Conservation (phyloP, 140 eudicot genomes). For the Anethum foeniculum region DNA sequence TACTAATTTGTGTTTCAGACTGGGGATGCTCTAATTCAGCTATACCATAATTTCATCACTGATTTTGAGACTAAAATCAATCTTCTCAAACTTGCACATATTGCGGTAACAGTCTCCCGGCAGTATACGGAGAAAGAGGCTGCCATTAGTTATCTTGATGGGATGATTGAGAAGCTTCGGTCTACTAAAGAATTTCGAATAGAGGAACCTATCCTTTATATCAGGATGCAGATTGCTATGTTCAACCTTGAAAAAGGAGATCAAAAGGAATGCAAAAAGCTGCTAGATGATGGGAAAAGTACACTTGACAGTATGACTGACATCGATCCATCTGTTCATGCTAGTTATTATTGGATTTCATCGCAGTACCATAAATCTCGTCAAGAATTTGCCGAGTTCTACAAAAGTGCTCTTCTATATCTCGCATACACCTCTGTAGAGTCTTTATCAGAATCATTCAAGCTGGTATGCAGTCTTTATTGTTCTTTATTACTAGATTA, state of each 20-base stretch:
- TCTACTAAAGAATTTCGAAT: slow-evolving; percentile 69
- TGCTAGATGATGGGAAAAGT: slow-evolving; percentile 80
- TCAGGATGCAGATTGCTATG: slow-evolving; percentile 77
- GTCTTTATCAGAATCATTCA: slow-evolving; percentile 73
- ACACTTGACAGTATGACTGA: slow-evolving; percentile 96
- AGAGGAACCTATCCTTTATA: slow-evolving; percentile 85
- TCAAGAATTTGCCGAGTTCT: slow-evolving; percentile 92
- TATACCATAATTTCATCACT: slow-evolving; percentile 79
- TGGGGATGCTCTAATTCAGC: slow-evolving; percentile 89
- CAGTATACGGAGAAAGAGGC: slow-evolving; percentile 83
- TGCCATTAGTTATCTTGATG: slow-evolving; percentile 78
- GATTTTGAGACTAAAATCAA: slow-evolving; percentile 96
- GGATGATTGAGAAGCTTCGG: slow-evolving; percentile 77
- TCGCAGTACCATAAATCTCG: slow-evolving; percentile 87
- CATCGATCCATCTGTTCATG: slow-evolving; percentile 94
- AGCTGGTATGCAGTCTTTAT: slow-evolving; percentile 45
- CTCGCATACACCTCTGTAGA: slow-evolving; percentile 90
- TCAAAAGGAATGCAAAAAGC: slow-evolving; percentile 84
- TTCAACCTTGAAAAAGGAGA: slow-evolving; percentile 80
- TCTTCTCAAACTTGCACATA: slow-evolving; percentile 94
- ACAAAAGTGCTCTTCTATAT: slow-evolving; percentile 89
- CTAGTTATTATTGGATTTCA: slow-evolving; percentile 88
- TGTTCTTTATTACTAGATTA: neutral
- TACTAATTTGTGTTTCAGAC: slow-evolving; percentile 43
- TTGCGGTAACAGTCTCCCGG: slow-evolving; percentile 90